A percentile compares a stretch with the other conserved stretches of the same genome.
phyloP scores from a whole-genome alignment of 495 filamentous ascomycete genomes.

The Umbilicaria muhlenbergii region DNA sequence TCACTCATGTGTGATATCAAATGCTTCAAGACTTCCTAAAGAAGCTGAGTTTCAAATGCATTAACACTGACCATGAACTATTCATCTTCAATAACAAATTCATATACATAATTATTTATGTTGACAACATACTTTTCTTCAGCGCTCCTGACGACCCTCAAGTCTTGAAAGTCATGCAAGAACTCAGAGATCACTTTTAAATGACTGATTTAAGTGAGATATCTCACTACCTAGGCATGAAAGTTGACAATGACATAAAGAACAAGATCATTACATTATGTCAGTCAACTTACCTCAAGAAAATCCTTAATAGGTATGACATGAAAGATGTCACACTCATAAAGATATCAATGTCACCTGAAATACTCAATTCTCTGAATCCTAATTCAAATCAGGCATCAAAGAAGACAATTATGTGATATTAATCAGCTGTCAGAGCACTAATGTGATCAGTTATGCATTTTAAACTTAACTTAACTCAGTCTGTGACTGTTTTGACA shows the following conservation, averaged over 20 bases:
- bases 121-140: constrained; percentile 10
- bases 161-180: constrained; percentile 15
- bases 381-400: too few relatives aligned
- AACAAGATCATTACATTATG: constrained; percentile 11
- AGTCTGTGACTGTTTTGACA: too few relatives aligned
- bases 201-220: constrained; percentile 17
- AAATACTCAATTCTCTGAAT: too few relatives aligned
- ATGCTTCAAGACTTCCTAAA: constrained; percentile 4
- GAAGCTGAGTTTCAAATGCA: constrained; percentile 3
- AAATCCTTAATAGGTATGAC: constrained; percentile 8
- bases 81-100: constrained; percentile 3
- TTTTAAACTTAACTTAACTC: too few relatives aligned
- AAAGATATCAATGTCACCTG: too few relatives aligned
- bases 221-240: constrained; percentile 20
- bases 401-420: too few relatives aligned
- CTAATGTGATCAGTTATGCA: too few relatives aligned
- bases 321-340: background rate
- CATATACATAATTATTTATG: constrained; percentile 7
- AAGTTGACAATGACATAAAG: constrained; percentile 8
- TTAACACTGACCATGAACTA: constrained; percentile 4
- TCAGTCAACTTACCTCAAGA: constrained; percentile 13
- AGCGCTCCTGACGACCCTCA: constrained; percentile 4
- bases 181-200: constrained; percentile 14
- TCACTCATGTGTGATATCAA: constrained; percentile 5
- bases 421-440: too few relatives aligned